phyloP scores from a whole-genome alignment of 1,284 basidiomycete genomes.

The Phlebopus sp. region DNA sequence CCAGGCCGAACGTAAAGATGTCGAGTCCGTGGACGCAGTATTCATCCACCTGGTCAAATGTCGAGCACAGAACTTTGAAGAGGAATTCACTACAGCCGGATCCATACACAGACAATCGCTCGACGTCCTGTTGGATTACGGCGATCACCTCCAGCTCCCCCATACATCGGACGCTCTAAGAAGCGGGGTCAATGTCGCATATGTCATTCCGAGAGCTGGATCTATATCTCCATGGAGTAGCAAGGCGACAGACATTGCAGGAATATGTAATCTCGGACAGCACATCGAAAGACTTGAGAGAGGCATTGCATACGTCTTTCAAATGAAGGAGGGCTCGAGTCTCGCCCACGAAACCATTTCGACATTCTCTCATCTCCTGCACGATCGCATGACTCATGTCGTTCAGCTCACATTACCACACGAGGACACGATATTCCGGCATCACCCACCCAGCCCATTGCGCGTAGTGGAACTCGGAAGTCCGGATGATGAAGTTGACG shows the following conservation, averaged over 20 bases:
- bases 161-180: slow-evolving; percentile 44
- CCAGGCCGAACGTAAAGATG: slow-evolving; percentile 49
- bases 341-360: slow-evolving; percentile 45
- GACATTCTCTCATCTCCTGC: slow-evolving; percentile 65
- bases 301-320: slow-evolving; percentile 74
- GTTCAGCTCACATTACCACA: slow-evolving; percentile 60
- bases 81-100: slow-evolving; percentile 43
- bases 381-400: slow-evolving; percentile 96
- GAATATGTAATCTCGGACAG: slow-evolving; percentile 75
- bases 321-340: slow-evolving; percentile 38
- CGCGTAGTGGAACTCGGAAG: slow-evolving; percentile 62
- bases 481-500: slow-evolving; percentile 29
- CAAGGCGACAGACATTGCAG: slow-evolving; percentile 96
- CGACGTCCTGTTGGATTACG: slow-evolving; percentile 81
- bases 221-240: slow-evolving; percentile 95
- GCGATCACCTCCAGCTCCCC: slow-evolving; percentile 66
- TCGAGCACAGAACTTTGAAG: slow-evolving; percentile 44
- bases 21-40: slow-evolving; percentile 77
- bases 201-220: slow-evolving; percentile 76
- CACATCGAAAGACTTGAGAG: slow-evolving; percentile 83
- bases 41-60: slow-evolving; percentile 87
- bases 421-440: slow-evolving; percentile 67
- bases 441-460: slow-evolving; percentile 67
- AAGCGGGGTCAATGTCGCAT: slow-evolving; percentile 50
- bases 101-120: slow-evolving; percentile 58